phyloP scores from a whole-genome alignment of 495 filamentous ascomycete species.

The Penicillium paradoxum region DNA sequence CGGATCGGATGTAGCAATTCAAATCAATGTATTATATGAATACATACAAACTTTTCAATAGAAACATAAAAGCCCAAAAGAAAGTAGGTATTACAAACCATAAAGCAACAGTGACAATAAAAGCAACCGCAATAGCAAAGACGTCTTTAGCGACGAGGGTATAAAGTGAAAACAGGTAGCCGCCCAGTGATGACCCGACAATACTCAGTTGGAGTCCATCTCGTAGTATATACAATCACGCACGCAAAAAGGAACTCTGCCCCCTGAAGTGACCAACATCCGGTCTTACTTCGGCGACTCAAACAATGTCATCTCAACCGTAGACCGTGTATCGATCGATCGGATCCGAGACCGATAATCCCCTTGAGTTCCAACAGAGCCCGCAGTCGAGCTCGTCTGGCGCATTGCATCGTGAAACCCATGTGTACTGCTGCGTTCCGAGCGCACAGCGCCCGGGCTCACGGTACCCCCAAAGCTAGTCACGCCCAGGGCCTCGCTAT shows the following conservation, averaged over 20 bases:
- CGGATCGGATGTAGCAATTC: not conserved
- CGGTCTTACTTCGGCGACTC: not conserved
- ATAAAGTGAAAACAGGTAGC: not conserved
- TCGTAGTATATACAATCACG: not conserved
- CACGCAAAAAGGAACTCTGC: not conserved
- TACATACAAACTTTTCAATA: not conserved
- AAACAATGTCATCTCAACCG: conserved; percentile 1
- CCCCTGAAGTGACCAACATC: too few relatives aligned
- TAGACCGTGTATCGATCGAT: not conserved
- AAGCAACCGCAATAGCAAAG: not conserved
- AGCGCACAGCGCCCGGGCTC: not conserved
- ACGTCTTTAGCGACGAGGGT: conserved; percentile 3
- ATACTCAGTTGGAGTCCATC: not conserved
- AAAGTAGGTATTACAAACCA: not conserved
- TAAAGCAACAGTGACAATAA: not conserved
- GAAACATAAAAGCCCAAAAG: not conserved
- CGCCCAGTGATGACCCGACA: conserved; percentile 1
- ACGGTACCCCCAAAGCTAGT: not conserved
- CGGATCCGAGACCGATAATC: not conserved
- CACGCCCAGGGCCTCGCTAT: not conserved
- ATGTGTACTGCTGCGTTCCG: conserved; percentile 5
- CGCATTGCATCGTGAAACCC: conserved; percentile 19
- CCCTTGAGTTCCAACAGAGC: not conserved
- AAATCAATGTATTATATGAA: not conserved
- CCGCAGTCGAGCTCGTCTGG: conserved; percentile 11